Base-by-base conservation (phyloP, 768 basidiomycete genomes). In the Tulasnella sp. region DNA sequence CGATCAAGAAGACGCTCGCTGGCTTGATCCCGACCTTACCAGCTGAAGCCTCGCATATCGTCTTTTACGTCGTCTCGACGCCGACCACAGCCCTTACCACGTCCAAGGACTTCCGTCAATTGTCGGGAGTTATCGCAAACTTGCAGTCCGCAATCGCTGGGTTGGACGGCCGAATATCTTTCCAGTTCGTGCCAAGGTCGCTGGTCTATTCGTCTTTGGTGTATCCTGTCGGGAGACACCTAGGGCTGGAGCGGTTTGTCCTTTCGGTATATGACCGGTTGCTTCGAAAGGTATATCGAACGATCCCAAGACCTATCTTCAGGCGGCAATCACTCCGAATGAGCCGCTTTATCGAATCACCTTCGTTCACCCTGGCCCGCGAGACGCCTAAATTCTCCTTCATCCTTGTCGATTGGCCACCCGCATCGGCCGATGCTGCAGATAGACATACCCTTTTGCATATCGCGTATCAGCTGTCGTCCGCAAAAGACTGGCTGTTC, bases 131-230 rank as follows among this genome's bases (percentile, higher is more conserved):
- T 2, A 69, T 81, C 60, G 81, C 79, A 3, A 55, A 63, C 14
- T 37, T 61, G 63, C 82, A 82, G 59, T 68, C 59, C 12, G 40
- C 60, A 17, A 45, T 61, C 25, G 43, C 54, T n/a, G 34, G 43
- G 15, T 52, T 36, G 11, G 72, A 74, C 21, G 57, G 67, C 12
- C 78, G 79, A 49, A 72, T 84, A 15, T 71, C 83, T 27, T 77
- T 86, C 58, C 84, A 91, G 56, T 77, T 89, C 61, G 71, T 91
- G 41, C 84, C 88, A 3, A 82, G 87, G 60, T 72, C 77, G 31
- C 69, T 78, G 41, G 69, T 85, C 21, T 66, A 74, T 41, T 72
- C 75, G 8, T 69, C 72, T 15, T 70, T 75, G n/a, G 71, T 74
- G 43, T 72, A 74, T 36, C 70, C 79, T 14, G 64, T 70, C 4